These are phyloP conservation scores for Lithohypha guttulata DNA, from an alignment of 2,329 filamentous ascomycete genomes.

Conservation along the genomic window DNA sequence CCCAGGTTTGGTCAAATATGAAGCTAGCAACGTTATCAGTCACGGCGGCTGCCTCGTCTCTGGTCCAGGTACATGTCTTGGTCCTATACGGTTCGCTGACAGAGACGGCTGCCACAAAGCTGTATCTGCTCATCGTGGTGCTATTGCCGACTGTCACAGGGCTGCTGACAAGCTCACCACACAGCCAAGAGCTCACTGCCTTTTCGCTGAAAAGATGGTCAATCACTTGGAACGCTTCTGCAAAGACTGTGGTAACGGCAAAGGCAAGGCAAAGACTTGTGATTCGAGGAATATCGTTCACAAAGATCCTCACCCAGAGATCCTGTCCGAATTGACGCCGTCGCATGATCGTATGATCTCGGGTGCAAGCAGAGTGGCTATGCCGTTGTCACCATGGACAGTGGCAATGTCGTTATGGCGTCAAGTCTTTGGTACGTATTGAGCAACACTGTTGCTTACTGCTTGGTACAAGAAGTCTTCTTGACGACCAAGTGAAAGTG, in stretches of 20 bases:
- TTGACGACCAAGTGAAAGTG: no score
- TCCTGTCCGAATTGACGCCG: no score
- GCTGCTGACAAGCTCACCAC: not conserved
- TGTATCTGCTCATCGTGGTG: not conserved
- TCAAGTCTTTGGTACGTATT: no score
- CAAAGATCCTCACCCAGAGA: no score
- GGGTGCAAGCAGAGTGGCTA: no score
- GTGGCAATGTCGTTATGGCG: no score
- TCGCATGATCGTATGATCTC: no score
- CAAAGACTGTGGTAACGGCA: not conserved
- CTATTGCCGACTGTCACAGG: not conserved
- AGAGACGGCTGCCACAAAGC: not conserved
- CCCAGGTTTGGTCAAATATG: conserved; percentile 1
- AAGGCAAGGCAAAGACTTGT: not conserved
- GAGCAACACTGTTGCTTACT: no score
- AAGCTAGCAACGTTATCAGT: not conserved
- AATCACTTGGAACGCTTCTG: not conserved
- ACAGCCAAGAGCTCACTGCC: not conserved
- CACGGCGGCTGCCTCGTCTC: not conserved
- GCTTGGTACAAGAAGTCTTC: no score
- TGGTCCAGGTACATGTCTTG: not conserved
- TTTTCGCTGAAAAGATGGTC: not conserved
- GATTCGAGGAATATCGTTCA: not conserved
- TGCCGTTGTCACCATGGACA: no score
- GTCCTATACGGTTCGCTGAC: not conserved